These are phyloP conservation scores for Apiospora aurea DNA, from an alignment of 2,329 filamentous ascomycete species.

Conservation along the genomic window DNA sequence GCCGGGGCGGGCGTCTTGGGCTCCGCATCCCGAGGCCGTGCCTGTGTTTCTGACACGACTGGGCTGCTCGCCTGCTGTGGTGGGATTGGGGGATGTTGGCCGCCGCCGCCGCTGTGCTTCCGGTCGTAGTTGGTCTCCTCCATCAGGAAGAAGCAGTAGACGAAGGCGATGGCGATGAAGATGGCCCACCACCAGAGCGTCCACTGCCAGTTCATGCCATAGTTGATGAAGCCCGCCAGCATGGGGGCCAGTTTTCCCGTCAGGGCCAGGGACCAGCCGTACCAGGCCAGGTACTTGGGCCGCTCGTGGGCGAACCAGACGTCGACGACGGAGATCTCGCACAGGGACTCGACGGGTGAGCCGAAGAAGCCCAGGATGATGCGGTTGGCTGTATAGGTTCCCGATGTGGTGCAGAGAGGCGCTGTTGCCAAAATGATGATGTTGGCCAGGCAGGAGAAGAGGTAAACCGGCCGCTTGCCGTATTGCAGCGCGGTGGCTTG, in stretches of 20 bases:
- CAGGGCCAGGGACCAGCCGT: slow-evolving; percentile 39
- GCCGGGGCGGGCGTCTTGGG: slow-evolving; percentile 26
- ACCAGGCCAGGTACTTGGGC: slow-evolving; percentile 38
- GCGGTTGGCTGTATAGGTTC: slow-evolving; percentile 39
- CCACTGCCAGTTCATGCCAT: slow-evolving; percentile 41
- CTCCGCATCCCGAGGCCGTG: slow-evolving; percentile 25
- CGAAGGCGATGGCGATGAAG: slow-evolving; percentile 38
- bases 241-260: slow-evolving; percentile 43
- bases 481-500: slow-evolving; percentile 43
- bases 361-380: slow-evolving; percentile 40
- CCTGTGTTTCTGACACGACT: slow-evolving; percentile 19
- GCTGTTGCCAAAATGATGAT: slow-evolving; percentile 38
- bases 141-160: slow-evolving; percentile 56
- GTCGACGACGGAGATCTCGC: slow-evolving; percentile 40
- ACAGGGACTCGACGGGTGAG: slow-evolving; percentile 40
- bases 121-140: slow-evolving; percentile 60
- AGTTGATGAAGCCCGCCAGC: slow-evolving; percentile 44
- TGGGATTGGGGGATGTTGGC: neutral
- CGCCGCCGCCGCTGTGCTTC: slow-evolving; percentile 26
- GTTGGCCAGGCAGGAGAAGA: slow-evolving; percentile 37
- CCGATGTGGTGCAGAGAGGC: slow-evolving; percentile 36
- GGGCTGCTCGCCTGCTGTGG: neutral
- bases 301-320: slow-evolving; percentile 41
- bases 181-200: slow-evolving; percentile 40
- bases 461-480: slow-evolving; percentile 42